Evolutionary conservation across 176 grass and related monocot species (phyloP), one percentile per base, ranked within the genome.

Genomic region (Themeda triandra): DNA sequence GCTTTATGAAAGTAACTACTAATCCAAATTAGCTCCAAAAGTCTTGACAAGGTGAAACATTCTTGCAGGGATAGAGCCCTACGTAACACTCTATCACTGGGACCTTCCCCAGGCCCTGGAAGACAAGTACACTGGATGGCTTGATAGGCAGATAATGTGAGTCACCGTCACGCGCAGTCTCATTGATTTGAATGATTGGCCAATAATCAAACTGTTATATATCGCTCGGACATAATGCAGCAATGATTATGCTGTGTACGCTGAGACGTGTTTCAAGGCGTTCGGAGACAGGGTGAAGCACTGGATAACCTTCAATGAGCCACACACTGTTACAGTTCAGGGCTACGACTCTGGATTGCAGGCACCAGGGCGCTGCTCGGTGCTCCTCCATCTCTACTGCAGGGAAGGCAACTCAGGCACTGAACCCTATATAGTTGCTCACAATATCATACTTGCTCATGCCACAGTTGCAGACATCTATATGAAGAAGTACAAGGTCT

Each of bases 231-330:
- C 15, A 19, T 73, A 60, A 68, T 75, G 63, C 90, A 97, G 94
- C 21, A 42, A 92, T 0, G 95, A 98, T 80, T 98, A 77, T 8
- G 81, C 92, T 5, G 84, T 32, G 10, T 98, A 93, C 35, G 92
- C 90, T 0, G 92, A 93, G 88, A 82, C 80, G 2, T 98, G 95
- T 73, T 95, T 98, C 71, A 69, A 78, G 86, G 95, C 78, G 59
- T 98, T 98, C 32, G 95, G 92, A 1, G 95, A 95, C 66, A 40
- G 95, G 51, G 95, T 98, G 60, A 94, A 91, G 80, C 84, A 91
- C 64, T 95, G 95, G 95, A 94, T 98, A 40, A 95, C 92, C 40
- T 81, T 98, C 24, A 98, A 98, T 63, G 95, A 98, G 87, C 95
- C 95, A 10, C 95, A 98, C 86, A 98, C 92, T 13, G 84, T 95